Evolutionary conservation across 108 stramenopile species (phyloP), one percentile per base, ranked within the genome.

Genomic region (Phaeodactylum tricornutum): DNA sequence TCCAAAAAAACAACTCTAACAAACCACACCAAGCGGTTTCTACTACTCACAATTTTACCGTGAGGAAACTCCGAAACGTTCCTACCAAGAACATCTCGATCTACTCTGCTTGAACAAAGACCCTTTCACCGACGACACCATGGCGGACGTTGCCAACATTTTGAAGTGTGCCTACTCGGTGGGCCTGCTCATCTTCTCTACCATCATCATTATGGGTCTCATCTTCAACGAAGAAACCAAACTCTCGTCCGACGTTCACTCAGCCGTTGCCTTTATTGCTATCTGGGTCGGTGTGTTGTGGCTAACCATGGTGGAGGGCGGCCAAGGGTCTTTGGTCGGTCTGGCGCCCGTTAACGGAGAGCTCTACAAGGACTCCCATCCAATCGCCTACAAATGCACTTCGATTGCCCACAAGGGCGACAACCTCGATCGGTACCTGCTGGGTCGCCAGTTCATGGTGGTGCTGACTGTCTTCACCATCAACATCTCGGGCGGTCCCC

Each of bases 391-490:
- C 64, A 57, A 75, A 49, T 63, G 60, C 56, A 61, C 62, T 30
- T 50, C 50, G 25, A 35, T 73, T 47, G 58, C 56, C 44, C 68
- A 79, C 72, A 73, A 69, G 69, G 87, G 82, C 43, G 83, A 84
- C 70, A 89, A 89, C 71, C 47, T 89, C 32, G 81, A 89, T 37
- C 74, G 86, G 23, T 89, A 73, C 74, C 50, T 89, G 26, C 66
- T 89, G 61, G 82, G 87, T 43, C 75, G 87, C 69, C 87, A 88
- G 56, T 82, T 88, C 66, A 75, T 88, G 71, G 82, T 88, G 36
- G 53, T 88, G 34, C 40, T 79, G 31, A 50, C 69, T 29, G 72
- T 74, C 34, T 78, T 78, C 51, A 34, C 58, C 20, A 59, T 74
- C 52, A 72, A 75, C 74, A 47, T 61, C 40, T 69, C 57, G 43